These are phyloP conservation scores for Fusarium bulbicola DNA, from an alignment of 2,329 filamentous ascomycete genomes.

Conservation along the genomic window DNA sequence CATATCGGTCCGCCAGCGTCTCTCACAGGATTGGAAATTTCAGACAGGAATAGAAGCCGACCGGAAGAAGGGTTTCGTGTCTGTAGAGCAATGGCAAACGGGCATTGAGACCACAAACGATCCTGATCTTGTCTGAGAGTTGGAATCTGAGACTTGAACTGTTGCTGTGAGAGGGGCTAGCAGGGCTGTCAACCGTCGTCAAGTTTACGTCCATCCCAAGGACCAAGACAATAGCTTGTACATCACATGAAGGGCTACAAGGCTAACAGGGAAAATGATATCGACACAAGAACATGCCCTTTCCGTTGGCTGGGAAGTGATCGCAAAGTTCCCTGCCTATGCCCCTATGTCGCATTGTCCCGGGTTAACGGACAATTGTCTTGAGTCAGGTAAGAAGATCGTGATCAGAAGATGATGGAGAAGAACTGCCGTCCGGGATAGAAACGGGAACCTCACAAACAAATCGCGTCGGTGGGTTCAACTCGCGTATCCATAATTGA, in stretches of 20 bases:
- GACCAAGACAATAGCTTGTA: neutral
- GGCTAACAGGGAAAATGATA: neutral
- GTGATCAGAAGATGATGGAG: slow-evolving; percentile 7
- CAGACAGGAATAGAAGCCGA: slow-evolving; percentile 28
- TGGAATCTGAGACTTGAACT: neutral
- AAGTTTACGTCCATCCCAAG: neutral
- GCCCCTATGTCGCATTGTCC: neutral
- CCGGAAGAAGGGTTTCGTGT: slow-evolving; percentile 6
- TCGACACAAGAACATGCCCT: neutral
- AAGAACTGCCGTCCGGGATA: neutral
- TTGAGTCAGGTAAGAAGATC: slow-evolving; percentile 27
- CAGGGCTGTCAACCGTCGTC: neutral
- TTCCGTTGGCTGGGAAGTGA: neutral
- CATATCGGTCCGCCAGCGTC: neutral
- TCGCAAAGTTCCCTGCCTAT: slow-evolving; percentile 9
- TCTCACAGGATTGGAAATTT: neutral
- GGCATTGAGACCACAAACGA: slow-evolving; percentile 10
- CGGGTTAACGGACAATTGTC: neutral
- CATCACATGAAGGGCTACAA: neutral
- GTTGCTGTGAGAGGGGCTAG: neutral
- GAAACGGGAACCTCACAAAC: neutral
- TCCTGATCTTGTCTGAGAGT: slow-evolving; percentile 2
- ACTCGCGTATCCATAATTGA: neutral
- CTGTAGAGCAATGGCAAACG: slow-evolving; percentile 18
- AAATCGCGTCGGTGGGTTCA: neutral